Evolutionary conservation across 768 basidiomycete genomes (phyloP), one percentile per base, ranked within the genome.

Genomic region (Kwoniella pini): DNA sequence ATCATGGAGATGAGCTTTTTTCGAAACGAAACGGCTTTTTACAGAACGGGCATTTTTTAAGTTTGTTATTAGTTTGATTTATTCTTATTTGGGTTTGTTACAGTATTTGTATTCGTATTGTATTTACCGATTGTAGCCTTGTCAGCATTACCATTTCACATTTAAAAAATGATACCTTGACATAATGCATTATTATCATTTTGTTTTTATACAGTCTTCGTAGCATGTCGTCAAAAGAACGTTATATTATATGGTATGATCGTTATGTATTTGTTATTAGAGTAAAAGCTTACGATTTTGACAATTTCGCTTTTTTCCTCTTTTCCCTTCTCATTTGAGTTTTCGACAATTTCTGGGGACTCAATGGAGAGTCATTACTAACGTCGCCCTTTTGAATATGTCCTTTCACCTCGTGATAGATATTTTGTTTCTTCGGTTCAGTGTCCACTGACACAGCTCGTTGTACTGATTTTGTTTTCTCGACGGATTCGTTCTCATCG

Each of bases 241-340:
- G n/a, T n/a, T 36, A 36, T 36, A 36, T 50, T 9, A 27, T 40
- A 38, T 27, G 26, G 36, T 28, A 19, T 1, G 28, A 21, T 44
- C 11, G 22, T n/a, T 17, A 33, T 28, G 44, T 9, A 19, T 49
- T 28, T 15, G 28, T 19, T 15, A n/a, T 26, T 4, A 17, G 36
- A 21, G 52, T 21, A 24, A 38, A 22, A 52, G 27, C 21, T 27
- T 39, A 24, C 12, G 59, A 27, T 38, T 64, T 46, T 15, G 44
- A 39, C 24, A 64, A 40, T 48, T 57, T 64, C n/a, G 58, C 58
- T 28, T 27, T 43, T 43, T 60, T 67, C 46, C 65, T 49, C 43
- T 67, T 62, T 57, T 62, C 61, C 17, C 65, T 26, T n/a, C 65
- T 28, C 15, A 50, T 15, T 30, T 63, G 57, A 7, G 61, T 56